Evolutionary conservation across 768 basidiomycete genomes (phyloP), one percentile per base, ranked within the genome.

Genomic region (Kwoniella botswanensis): DNA sequence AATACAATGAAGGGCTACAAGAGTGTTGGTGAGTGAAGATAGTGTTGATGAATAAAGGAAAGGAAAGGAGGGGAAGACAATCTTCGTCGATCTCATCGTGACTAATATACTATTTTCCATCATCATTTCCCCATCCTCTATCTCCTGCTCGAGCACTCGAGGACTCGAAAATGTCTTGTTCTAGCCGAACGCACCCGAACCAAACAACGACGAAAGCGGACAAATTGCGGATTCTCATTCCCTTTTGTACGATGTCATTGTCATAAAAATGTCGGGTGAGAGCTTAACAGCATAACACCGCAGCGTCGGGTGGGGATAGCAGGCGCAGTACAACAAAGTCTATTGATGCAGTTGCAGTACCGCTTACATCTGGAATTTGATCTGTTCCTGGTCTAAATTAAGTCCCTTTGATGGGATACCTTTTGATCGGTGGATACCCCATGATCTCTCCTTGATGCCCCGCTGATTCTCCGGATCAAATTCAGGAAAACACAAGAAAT

Each of bases 131-230:
- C 6, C 35, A 35, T 35, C 35, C 35, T 35, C 35, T 35, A 35
- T 35, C 35, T 50, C 46, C 13, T 6, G 46, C 46, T 50, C 13
- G 46, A 13, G 46, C 10, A 13, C 46, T 50, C 46, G 13, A 50
- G 18, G 46, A 50, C 46, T 50, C 46, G 46, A 50, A 50, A 50
- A 35, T 35, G 35, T 50, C 46, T 50, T 13, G 46, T 13, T 41
- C n/a, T 61, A 61, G 59, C 59, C 59, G 59, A 46, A 44, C 42
- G 59, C 21, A 61, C 42, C 59, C 59, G 59, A 61, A 59, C 57
- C 57, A 59, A 59, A 59, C 57, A 59, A 43, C 9, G 18, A 26
- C 22, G 35, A 42, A 61, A n/a, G 35, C 35, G 42, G 41, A 22
- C 21, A 61, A 44, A 17, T 42, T 44, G 26, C 41, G 42, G 18